Evolutionary conservation across 768 basidiomycete species (phyloP), one percentile per base, ranked within the genome.

Genomic region (Suillus tomentosus): DNA sequence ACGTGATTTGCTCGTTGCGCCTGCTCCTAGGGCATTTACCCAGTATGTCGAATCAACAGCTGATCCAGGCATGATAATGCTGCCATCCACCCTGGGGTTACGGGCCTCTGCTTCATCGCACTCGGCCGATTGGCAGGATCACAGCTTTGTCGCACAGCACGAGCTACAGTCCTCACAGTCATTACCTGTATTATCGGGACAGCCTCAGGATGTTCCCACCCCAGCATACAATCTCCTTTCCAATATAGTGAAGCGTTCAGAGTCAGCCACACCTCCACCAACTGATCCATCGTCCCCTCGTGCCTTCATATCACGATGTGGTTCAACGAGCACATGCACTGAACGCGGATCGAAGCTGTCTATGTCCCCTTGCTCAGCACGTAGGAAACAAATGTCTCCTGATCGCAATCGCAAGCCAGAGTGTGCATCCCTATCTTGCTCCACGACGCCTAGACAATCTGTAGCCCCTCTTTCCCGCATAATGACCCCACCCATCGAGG

Each of bases 1-100:
- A 51, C 83, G 88, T 31, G 79, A 80, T 48, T 74, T 82, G 55
- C 81, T 91, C 37, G 76, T 92, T 61, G 77, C 90, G 0, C 89
- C 87, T 34, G 82, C 92, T 10, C 90, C 92, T 2, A 83, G 90
- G 45, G 90, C 92, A 2, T 70, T 94, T 43, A 92, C 92, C 2
- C 87, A 91, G 73, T 91, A 87, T 69, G 81, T 90, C 43, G 87
- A 83, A 60, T 85, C 87, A 11, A 78, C 81, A 4, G 76, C 82
- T 34, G 84, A 87, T 68, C 78, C 82, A 15, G 77, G 80, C n/a
- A 68, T 77, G 9, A 85, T 93, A 55, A 69, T 79, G 13, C 75
- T 93, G 1, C 91, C 91, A 7, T 87, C 89, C 8, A 93, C 91
- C 0, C 78, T 92, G 47, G 91, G 92, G 24, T 69, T 90, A 3